Evolutionary conservation across 768 basidiomycete genomes (phyloP).

Genomic region (Panellus pusillus): DNA sequence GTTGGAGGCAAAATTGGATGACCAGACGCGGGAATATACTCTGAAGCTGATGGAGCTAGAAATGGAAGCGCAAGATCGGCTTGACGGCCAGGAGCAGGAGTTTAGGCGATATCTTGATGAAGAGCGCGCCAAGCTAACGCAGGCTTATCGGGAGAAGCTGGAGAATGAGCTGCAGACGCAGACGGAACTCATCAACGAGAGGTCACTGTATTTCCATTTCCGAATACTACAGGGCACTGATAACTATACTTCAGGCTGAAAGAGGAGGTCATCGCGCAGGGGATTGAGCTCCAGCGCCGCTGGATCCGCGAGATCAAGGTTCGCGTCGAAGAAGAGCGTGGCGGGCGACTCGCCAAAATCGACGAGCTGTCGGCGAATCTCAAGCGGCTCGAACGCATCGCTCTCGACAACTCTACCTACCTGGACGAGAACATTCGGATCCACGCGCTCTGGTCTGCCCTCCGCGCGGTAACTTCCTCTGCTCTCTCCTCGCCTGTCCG

Average conservation of each 20-base stretch:
- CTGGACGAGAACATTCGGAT: conserved; percentile 93
- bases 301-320: conserved; percentile 98
- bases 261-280: conserved; percentile 94
- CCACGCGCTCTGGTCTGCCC: conserved; percentile 90
- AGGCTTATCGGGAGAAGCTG: conserved; percentile 83
- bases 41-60: conserved; percentile 78
- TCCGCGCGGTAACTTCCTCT: conserved; percentile 73
- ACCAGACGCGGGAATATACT: conserved; percentile 83
- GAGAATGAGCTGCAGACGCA: conserved; percentile 84
- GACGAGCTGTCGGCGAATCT: conserved; percentile 89
- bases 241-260: conserved; percentile 58
- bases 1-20: conserved; percentile 67
- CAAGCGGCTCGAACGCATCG: conserved; percentile 88
- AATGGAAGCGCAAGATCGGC: conserved; percentile 82
- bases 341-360: conserved; percentile 91
- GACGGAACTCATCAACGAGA: conserved; percentile 91
- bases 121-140: conserved; percentile 70
- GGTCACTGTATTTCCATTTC: conserved; percentile 47
- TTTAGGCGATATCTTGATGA: conserved; percentile 80
- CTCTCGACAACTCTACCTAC: conserved; percentile 86
- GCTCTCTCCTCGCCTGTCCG: conserved; percentile 67
- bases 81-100: conserved; percentile 83
- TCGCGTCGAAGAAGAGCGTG: conserved; percentile 94
- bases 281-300: conserved; percentile 93
- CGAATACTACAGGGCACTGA: neutral